Conservation (phyloP, 495 filamentous ascomycete species). For the Daldinia vernicosa region DNA sequence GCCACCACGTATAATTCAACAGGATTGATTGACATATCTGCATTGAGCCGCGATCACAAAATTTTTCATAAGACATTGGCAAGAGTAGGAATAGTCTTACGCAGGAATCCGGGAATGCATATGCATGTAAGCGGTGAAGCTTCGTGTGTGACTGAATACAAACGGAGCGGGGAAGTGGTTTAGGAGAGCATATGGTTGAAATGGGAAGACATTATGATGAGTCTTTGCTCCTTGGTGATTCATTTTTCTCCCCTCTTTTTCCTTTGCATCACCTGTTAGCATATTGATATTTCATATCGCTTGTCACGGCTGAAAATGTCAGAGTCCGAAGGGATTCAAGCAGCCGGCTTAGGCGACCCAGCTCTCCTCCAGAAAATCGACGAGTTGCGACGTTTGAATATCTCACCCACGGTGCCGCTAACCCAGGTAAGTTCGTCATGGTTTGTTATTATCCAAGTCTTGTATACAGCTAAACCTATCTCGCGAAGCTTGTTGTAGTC, state of each 20-base stretch:
- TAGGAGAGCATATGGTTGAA: not conserved
- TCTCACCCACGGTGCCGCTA: constrained; percentile 45
- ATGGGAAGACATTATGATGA: not conserved
- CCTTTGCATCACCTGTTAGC: not conserved
- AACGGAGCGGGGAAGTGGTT: too few relatives aligned
- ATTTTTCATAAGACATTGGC: not conserved
- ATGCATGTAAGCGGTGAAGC: too few relatives aligned
- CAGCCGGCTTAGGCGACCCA: constrained; percentile 21
- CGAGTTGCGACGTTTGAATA: constrained; percentile 43
- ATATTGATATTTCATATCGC: not conserved
- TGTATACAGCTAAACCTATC: not conserved
- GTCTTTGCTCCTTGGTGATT: not conserved
- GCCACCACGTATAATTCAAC: not conserved
- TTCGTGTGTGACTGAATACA: too few relatives aligned
- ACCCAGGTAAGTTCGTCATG: constrained; percentile 36
- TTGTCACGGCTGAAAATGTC: not conserved
- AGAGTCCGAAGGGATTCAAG: not conserved
- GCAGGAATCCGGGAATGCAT: too few relatives aligned
- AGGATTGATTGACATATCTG: not conserved
- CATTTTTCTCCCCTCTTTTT: not conserved
- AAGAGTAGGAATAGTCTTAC: not conserved
- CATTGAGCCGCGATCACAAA: not conserved
- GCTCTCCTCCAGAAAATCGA: constrained; percentile 47
- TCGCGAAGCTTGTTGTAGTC: constrained; percentile 52
- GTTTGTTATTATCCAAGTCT: not conserved